A percentile compares a stretch with the other conserved stretches of the same genome.
Conservation (phyloP, 1,139 yeast species). For the Pneumocystis sp. region DNA sequence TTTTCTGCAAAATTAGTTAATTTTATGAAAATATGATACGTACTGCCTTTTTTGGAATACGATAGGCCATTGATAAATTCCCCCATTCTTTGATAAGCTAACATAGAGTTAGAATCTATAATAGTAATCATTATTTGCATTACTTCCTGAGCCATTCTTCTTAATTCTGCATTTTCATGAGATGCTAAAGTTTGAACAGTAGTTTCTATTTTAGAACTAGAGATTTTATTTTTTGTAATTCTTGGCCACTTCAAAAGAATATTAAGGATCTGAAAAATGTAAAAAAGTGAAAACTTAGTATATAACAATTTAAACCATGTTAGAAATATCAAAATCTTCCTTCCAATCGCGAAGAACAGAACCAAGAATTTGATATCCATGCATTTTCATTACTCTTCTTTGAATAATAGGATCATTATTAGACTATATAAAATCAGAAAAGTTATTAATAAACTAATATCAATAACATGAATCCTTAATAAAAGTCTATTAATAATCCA, state of each 20-base stretch:
- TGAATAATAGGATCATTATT: slow-evolving; percentile 45
- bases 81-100: slow-evolving; percentile 56
- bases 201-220: slow-evolving; percentile 62
- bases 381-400: slow-evolving; percentile 52
- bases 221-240: slow-evolving; percentile 65
- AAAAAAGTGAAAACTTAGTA: neutral
- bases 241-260: slow-evolving; percentile 64
- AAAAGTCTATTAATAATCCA: slow-evolving; percentile 51
- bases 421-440: neutral
- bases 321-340: slow-evolving; percentile 28
- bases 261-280: slow-evolving; percentile 23
- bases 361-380: slow-evolving; percentile 73
- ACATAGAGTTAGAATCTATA: slow-evolving; percentile 23
- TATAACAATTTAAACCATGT: slow-evolving; percentile 24
- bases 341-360: slow-evolving; percentile 36
- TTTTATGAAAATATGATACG: slow-evolving; percentile 10
- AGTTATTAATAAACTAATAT: neutral
- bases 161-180: slow-evolving; percentile 17
- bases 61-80: slow-evolving; percentile 59
- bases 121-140: slow-evolving; percentile 22
- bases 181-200: slow-evolving; percentile 37
- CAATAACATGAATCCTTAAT: slow-evolving; percentile 39
- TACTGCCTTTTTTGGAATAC: slow-evolving; percentile 46
- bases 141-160: slow-evolving; percentile 18
- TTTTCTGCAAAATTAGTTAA: neutral